Evolutionary conservation across 768 basidiomycete genomes (phyloP).

Genomic region (Tulasnella sp.): DNA sequence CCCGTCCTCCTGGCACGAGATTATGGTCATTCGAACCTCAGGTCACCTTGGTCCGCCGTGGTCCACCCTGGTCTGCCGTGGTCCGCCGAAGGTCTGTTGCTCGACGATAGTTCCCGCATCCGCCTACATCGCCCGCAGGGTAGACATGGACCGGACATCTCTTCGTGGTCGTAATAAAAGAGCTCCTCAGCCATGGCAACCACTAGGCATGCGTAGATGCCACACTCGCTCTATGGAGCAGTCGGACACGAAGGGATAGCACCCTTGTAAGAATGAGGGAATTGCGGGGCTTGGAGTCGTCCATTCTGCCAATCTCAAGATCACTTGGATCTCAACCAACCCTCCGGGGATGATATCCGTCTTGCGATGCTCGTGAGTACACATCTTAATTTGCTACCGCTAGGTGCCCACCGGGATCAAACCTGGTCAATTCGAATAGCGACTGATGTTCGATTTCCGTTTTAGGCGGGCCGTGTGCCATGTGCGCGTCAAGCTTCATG

Average conservation of each 20-base stretch:
- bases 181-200: neutral
- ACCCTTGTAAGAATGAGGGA: no score
- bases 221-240: no score
- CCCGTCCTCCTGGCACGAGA: neutral
- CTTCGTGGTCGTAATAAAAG: no score
- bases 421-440: neutral
- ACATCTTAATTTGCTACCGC: neutral
- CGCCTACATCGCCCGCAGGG: no score
- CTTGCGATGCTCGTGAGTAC: neutral
- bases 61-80: no score
- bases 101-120: no score
- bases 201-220: no score
- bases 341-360: neutral
- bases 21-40: neutral
- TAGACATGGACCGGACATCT: no score
- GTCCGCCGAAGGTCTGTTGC: no score
- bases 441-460: neutral
- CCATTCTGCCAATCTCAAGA: neutral
- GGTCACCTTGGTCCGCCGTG: no score
- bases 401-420: neutral
- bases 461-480: neutral
- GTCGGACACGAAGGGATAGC: no score
- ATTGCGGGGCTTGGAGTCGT: neutral
- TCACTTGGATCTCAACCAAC: neutral
- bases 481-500: neutral